Evolutionary conservation across 345 rosid species (phyloP).

Genomic region (Aegle marmelos): DNA sequence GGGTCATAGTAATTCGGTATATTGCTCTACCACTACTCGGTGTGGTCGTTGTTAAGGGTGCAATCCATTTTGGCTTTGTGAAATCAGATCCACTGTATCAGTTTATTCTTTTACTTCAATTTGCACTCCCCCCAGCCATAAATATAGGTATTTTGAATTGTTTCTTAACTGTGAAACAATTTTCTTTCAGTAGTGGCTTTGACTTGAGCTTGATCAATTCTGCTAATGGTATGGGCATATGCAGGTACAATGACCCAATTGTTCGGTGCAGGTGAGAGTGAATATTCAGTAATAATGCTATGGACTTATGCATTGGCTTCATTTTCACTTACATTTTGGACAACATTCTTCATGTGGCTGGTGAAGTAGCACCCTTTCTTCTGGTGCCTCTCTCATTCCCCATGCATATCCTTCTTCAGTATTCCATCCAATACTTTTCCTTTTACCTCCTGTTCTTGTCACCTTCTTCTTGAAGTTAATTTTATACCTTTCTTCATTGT

Average conservation of each 20-base stretch:
- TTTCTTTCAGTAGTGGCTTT: background rate
- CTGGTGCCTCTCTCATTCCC: background rate
- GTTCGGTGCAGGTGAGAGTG: constrained; percentile 36
- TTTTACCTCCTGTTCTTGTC: background rate
- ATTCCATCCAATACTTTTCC: background rate
- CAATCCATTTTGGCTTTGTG: constrained; percentile 31
- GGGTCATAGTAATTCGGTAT: constrained; percentile 35
- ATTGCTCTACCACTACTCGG: constrained; percentile 38
- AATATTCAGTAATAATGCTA: constrained; percentile 42
- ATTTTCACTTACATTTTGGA: constrained; percentile 43
- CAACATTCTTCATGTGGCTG: constrained; percentile 43
- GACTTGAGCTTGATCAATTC: background rate
- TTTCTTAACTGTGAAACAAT: background rate
- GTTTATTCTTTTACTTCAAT: constrained; percentile 53
- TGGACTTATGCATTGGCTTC: constrained; percentile 38
- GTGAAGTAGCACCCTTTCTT: background rate
- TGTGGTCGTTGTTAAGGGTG: constrained; percentile 29
- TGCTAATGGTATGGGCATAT: background rate
- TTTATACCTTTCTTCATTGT: background rate
- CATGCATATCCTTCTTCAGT: background rate
- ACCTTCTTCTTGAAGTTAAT: background rate
- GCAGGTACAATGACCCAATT: constrained; percentile 45
- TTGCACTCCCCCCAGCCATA: constrained; percentile 53
- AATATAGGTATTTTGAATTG: constrained; percentile 33
- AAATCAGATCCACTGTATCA: constrained; percentile 38